These are phyloP conservation scores for Ceratocystis papillata DNA, from an alignment of 2,329 filamentous ascomycete genomes.

Conservation along the genomic window DNA sequence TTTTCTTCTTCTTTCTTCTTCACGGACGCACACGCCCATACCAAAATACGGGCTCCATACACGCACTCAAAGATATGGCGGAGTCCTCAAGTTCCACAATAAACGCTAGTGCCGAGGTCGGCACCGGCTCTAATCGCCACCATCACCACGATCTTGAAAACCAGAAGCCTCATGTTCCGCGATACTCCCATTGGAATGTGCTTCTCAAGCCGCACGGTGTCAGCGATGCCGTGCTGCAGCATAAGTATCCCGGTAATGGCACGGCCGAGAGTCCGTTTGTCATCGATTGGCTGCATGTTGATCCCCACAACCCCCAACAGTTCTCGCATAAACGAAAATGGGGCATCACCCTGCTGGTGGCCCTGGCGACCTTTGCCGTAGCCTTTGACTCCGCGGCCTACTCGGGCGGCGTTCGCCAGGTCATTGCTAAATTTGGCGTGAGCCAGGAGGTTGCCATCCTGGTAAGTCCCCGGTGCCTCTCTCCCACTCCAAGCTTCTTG, in stretches of 20 bases:
- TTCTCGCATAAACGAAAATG: conserved; percentile 52
- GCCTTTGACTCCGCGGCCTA: conserved; percentile 61
- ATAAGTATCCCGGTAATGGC: conserved; percentile 49
- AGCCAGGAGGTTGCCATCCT: conserved; percentile 45
- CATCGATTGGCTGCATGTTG: conserved; percentile 56
- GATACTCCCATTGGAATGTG: conserved; percentile 40
- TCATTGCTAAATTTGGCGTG: conserved; percentile 46
- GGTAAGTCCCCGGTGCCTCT: conserved; percentile 9
- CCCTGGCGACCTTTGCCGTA: conserved; percentile 56
- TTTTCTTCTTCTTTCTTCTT: no score
- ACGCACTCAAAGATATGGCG: conserved; percentile 15
- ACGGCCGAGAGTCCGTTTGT: conserved; percentile 57
- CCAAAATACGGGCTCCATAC: background rate
- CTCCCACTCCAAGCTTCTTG: background rate
- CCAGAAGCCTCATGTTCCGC: conserved; percentile 29
- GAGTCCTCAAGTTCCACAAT: conserved; percentile 24
- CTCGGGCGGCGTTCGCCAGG: conserved; percentile 44
- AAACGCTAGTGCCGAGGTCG: conserved; percentile 28
- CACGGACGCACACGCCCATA: no score
- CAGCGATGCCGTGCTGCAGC: conserved; percentile 45
- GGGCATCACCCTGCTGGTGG: conserved; percentile 49
- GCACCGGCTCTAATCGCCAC: conserved; percentile 28
- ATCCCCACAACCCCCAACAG: conserved; percentile 56
- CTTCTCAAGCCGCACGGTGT: conserved; percentile 49
- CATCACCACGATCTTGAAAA: conserved; percentile 38